Conservation (phyloP, 257 asterid genomes). For the Solanum chiquidenum region DNA sequence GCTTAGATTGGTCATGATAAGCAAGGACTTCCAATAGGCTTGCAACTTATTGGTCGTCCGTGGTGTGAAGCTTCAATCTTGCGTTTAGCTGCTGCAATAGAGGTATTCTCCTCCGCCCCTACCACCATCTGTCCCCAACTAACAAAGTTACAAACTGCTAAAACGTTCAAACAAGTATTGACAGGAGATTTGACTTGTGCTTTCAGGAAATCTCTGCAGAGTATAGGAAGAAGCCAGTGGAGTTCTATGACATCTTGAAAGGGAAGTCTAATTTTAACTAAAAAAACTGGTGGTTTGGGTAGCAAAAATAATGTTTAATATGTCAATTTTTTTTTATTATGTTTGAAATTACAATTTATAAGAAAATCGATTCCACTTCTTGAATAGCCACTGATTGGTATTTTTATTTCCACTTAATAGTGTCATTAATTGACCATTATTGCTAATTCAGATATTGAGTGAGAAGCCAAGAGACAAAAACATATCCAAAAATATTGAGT, state of each 20-base stretch:
- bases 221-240: constrained; percentile 65
- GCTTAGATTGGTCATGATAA: constrained; percentile 82
- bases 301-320: too few species aligned
- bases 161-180: neutral
- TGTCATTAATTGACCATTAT: neutral
- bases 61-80: constrained; percentile 90
- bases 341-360: too few species aligned
- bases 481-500: too few species aligned
- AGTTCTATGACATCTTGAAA: constrained; percentile 60
- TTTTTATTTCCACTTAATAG: neutral
- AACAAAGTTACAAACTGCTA: neutral
- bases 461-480: too few species aligned
- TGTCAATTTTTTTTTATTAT: too few species aligned
- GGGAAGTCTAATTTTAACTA: constrained; percentile 22
- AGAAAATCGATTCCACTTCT: neutral
- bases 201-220: constrained; percentile 55
- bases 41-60: constrained; percentile 94
- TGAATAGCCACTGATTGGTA: too few species aligned
- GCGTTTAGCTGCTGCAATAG: constrained; percentile 77
- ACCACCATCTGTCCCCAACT: neutral
- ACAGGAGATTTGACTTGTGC: neutral
- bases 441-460: too few species aligned
- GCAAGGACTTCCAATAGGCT: constrained; percentile 91
- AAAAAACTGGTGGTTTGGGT: neutral
- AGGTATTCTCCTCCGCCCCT: constrained; percentile 29